Evolutionary conservation across 1,139 yeast species (phyloP), one percentile per base, ranked within the genome.

Genomic region (Nadsonia commutata): DNA sequence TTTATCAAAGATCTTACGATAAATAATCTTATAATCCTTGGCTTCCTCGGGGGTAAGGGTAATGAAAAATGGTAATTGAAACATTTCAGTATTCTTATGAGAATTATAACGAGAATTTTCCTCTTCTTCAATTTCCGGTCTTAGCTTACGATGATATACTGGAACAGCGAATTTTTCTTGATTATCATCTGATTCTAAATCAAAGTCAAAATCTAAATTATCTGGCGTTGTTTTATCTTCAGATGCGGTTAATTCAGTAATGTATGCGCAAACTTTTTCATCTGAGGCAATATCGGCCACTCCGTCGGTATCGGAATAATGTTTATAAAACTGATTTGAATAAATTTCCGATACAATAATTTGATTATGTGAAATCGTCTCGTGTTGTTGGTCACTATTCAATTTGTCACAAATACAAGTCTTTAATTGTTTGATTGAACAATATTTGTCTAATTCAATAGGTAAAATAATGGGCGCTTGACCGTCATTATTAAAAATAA

Each of bases 1-100:
- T 37, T 50, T 40, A 17, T 38, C 40, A 37, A 45, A 44, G 45
- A 84, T 53, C 53, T 80, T 80, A 18, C 60, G 58, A 49, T 80
- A 62, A 21, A 85, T 74, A 1, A 58, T 54, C 2, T 78, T 79
- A 55, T 73, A 76, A 11, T 74, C 68, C 4, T 65, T 68, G 2
- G 67, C 59, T 44, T 78, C 79, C 11, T 65, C 63, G 23, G 63
- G 66, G 3, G 70, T 61, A 20, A 83, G 56, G 0, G 77, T 70
- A 36, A 85, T 66, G 54, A 85, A 80, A 52, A 84, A 74, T 1
- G 97, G 96, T 2, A 80, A 60, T 1, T 86, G 93, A 62, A 83
- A 81, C 2, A 71, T 54, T 17, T 59, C 59, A 1, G 51, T 49
- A 6, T 48, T 50, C n/a, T 40, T 36, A 27, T 47, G 45, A 13